Base-by-base conservation (phyloP, 2,329 filamentous ascomycete genomes). In the Fusarium oligoseptatum region DNA sequence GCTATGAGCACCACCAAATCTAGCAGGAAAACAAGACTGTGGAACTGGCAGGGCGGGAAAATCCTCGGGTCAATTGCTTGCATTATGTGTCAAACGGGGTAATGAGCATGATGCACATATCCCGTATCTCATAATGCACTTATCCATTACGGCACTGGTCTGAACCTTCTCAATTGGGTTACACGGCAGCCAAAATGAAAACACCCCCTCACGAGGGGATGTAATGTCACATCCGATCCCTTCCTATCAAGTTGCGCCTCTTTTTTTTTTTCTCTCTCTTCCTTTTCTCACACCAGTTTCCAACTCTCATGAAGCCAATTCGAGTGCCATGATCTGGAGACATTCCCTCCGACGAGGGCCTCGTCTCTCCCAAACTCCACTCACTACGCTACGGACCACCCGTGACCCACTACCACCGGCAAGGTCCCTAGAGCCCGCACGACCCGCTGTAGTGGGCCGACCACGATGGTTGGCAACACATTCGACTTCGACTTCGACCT, bases 261-360 rank as follows among this genome's bases (percentile, higher is more conserved):
- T n/a, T 69, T 32, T 50, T 68, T 32, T 24, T 24, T 24, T 24
- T 24, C 24, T 24, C 43, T 67, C 61, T 67, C 61, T 73, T 48
- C 39, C 39, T 22, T 22, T 55, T 63, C 60, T 62, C 27, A 57
- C 27, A 11, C 56, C 39, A 9, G 45, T 15, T n/a, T 57, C 37
- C 56, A 52, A 45, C 60, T 43, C 52, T 60, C 60, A 60, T 61
- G 55, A 67, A 56, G 60, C 50, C 48, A 32, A 37, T 63, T 63
- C 60, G 61, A 68, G 56, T 56, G 73, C 72, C 67, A 84, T 84
- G 82, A 72, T 79, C 66, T 70, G 75, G 65, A 76, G 79, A 77
- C 79, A 79, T 67, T 70, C 73, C 45, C 65, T 78, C 60, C 68
- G 66, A 71, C 74, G 76, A 62, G 68, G 71, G 68, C 65, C 77